A percentile compares a stretch with the other conserved stretches of the same genome.
Conservation (phyloP, 306 rosid genomes). For the barrel medic (Medicago truncatula) region MtrunA17r5.0-ANR NC_053042.1:28770001-28770500, state of each 20-base stretch:
- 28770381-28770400: slow-evolving; percentile 24
- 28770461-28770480: slow-evolving; percentile 66
- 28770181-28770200: slow-evolving; percentile 28
- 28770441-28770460: slow-evolving; percentile 25
- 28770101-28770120: slow-evolving; percentile 69
- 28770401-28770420: slow-evolving; percentile 6
- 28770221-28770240: slow-evolving; percentile 38
- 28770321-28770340: not conserved
- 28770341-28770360: slow-evolving; percentile 27
- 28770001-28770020: slow-evolving; percentile 45
- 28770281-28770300: slow-evolving; percentile 97
- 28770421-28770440: slow-evolving; percentile 17
- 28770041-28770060: slow-evolving; percentile 83
- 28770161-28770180: slow-evolving; percentile 75
- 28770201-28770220: slow-evolving; percentile 25
- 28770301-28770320: slow-evolving; percentile 21
- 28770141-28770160: slow-evolving; percentile 63
- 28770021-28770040: slow-evolving; percentile 89
- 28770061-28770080: slow-evolving; percentile 74
- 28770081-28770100: slow-evolving; percentile 63
- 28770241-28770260: slow-evolving; percentile 85
- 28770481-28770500: slow-evolving; percentile 66
- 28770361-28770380: slow-evolving; percentile 17
- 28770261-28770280: slow-evolving; percentile 88
- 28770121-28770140: slow-evolving; percentile 62